Percentiles rank a stretch among this genome's conserved stretches.
Evolutionary conservation across 768 basidiomycete species (phyloP).

Genomic region (Russula brevipes): DNA sequence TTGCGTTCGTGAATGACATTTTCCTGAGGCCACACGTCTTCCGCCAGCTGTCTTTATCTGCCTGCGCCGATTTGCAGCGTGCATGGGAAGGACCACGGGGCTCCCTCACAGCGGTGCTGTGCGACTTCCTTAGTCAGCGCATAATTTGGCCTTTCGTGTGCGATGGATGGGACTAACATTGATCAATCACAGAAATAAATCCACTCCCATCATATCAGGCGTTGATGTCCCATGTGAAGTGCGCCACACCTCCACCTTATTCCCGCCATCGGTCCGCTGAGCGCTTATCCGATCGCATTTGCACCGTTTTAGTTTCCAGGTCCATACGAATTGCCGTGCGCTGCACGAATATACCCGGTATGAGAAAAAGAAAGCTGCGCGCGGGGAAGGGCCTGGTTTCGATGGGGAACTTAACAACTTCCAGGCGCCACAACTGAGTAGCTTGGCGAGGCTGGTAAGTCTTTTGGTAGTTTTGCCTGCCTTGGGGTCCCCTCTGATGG

Average conservation of each 20-base stretch:
- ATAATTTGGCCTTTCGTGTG: not conserved
- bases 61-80: conserved; percentile 25
- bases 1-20: not conserved
- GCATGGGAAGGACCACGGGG: conserved; percentile 26
- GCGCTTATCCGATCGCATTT: not conserved
- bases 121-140: conserved; percentile 8
- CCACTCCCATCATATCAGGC: conserved; percentile 7
- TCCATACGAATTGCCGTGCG: conserved; percentile 9
- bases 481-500: not conserved
- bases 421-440: conserved; percentile 18
- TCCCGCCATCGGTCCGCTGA: not conserved
- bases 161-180: not conserved
- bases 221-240: conserved; percentile 19
- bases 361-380: conserved; percentile 10
- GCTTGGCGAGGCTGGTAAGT: conserved; percentile 16
- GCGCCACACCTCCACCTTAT: not conserved
- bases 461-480: not conserved
- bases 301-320: conserved; percentile 6
- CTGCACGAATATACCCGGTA: conserved; percentile 11
- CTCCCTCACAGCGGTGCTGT: conserved; percentile 23
- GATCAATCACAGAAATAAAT: not conserved
- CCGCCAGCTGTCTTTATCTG: conserved; percentile 22
- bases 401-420: conserved; percentile 21
- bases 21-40: not conserved
- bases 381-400: conserved; percentile 10